Evolutionary conservation across 176 grass and related monocot genomes (phyloP).

Genomic region (Neostapfia colusana): DNA sequence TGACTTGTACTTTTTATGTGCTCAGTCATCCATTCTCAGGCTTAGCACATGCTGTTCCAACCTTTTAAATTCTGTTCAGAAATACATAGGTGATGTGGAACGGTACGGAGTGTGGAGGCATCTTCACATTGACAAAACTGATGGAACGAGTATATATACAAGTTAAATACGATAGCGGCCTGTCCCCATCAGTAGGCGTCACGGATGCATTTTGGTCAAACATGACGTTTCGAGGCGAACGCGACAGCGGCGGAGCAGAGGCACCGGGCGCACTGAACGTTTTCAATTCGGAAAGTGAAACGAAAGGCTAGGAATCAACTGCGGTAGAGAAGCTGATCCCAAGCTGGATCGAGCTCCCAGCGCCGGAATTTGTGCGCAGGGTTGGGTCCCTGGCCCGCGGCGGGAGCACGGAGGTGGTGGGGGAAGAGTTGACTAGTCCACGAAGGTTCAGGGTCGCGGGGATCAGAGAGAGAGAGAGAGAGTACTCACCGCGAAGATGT

Average conservation of each 20-base stretch:
- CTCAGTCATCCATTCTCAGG: background rate
- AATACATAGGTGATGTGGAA: background rate
- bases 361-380: background rate
- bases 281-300: background rate
- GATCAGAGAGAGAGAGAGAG: background rate
- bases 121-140: background rate
- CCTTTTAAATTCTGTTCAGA: background rate
- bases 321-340: background rate
- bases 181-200: background rate
- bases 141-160: background rate
- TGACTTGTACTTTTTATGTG: background rate
- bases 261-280: slow-evolving; percentile 2
- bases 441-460: no score
- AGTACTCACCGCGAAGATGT: slow-evolving; percentile 78
- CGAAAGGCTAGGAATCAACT: background rate
- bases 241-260: background rate
- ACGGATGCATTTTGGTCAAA: background rate
- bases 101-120: background rate
- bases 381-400: background rate
- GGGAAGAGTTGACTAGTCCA: background rate
- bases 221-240: background rate
- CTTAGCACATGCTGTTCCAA: background rate
- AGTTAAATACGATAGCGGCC: background rate
- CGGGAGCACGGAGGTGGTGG: no score
- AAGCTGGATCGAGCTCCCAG: background rate